These are phyloP conservation scores for Dendrobium huoshanense DNA, from an alignment of 106 monocot genomes.

Conservation along the genomic window DNA sequence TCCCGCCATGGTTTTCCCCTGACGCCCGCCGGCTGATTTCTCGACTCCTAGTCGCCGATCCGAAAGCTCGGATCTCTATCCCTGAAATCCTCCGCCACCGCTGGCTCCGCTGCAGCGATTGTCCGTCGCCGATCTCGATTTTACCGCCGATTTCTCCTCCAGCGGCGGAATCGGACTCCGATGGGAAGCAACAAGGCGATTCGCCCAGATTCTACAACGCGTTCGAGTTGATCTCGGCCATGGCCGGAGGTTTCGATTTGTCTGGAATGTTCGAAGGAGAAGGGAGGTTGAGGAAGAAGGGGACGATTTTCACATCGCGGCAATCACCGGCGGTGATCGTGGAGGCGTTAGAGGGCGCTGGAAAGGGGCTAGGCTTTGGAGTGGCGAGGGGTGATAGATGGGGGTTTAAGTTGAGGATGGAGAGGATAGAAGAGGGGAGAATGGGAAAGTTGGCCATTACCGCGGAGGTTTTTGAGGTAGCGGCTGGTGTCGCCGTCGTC, in stretches of 20 bases:
- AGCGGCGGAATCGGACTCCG: not conserved
- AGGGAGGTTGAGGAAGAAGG: constrained; percentile 15
- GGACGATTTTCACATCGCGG: constrained; percentile 55
- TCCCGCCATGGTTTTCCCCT: constrained; percentile 21
- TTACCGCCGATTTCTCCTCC: not conserved
- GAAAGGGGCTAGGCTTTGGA: constrained; percentile 31
- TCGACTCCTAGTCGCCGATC: constrained; percentile 13
- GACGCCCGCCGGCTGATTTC: constrained; percentile 9
- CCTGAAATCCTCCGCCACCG: constrained; percentile 4
- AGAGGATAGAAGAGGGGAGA: constrained; percentile 29
- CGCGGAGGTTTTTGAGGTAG: constrained; percentile 60
- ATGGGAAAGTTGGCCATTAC: constrained; percentile 46
- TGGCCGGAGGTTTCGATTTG: constrained; percentile 20
- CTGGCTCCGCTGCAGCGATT: constrained; percentile 5
- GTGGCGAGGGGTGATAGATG: constrained; percentile 23
- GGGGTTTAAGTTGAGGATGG: constrained; percentile 37
- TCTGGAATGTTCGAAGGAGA: constrained; percentile 25
- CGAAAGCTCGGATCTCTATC: constrained; percentile 10
- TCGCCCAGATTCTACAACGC: constrained; percentile 26
- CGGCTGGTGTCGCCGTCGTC: constrained; percentile 47
- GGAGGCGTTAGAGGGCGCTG: constrained; percentile 40
- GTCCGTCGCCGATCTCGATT: not conserved
- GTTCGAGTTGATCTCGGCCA: constrained; percentile 20
- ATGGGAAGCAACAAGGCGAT: not conserved
- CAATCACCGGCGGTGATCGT: constrained; percentile 34